Conservation (phyloP, 2,329 filamentous ascomycete genomes). For the Paraconiothyrium sp. region DNA sequence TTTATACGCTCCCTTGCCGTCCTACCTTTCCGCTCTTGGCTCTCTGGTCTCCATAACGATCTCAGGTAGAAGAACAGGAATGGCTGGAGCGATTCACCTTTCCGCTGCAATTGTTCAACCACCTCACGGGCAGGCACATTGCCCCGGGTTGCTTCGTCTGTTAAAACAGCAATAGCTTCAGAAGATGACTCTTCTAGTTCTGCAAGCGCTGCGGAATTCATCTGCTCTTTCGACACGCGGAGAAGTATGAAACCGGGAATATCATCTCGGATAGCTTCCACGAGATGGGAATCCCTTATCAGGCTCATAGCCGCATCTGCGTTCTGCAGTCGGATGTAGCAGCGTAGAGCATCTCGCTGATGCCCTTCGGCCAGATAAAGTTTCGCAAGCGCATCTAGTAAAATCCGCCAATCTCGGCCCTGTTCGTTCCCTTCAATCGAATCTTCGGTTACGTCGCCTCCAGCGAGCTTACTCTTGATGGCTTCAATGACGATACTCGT, state of each 20-base stretch:
- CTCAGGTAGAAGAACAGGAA: slow-evolving; percentile 95
- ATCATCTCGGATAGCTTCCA: slow-evolving; percentile 88
- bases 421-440: slow-evolving; percentile 76
- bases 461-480: slow-evolving; percentile 83
- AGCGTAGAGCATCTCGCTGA: slow-evolving; percentile 83
- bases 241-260: slow-evolving; percentile 89
- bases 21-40: slow-evolving; percentile 55
- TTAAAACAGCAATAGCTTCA: slow-evolving; percentile 85
- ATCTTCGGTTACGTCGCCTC: slow-evolving; percentile 77
- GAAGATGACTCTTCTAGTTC: slow-evolving; percentile 83
- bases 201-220: slow-evolving; percentile 69
- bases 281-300: slow-evolving; percentile 88
- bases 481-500: slow-evolving; percentile 77
- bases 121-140: slow-evolving; percentile 82
- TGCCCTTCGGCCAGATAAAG: slow-evolving; percentile 84
- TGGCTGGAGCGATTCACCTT: slow-evolving; percentile 66
- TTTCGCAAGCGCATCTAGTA: slow-evolving; percentile 86
- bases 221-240: slow-evolving; percentile 77
- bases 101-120: slow-evolving; percentile 76
- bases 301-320: slow-evolving; percentile 87
- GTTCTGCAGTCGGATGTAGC: slow-evolving; percentile 90
- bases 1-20: slow-evolving; percentile 52
- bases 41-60: slow-evolving; percentile 82
- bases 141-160: slow-evolving; percentile 89
- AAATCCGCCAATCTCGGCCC: slow-evolving; percentile 84